Evolutionary conservation across 805 yeast species (phyloP), one percentile per base, ranked within the genome.

Genomic region (Pichia deserticola): DNA sequence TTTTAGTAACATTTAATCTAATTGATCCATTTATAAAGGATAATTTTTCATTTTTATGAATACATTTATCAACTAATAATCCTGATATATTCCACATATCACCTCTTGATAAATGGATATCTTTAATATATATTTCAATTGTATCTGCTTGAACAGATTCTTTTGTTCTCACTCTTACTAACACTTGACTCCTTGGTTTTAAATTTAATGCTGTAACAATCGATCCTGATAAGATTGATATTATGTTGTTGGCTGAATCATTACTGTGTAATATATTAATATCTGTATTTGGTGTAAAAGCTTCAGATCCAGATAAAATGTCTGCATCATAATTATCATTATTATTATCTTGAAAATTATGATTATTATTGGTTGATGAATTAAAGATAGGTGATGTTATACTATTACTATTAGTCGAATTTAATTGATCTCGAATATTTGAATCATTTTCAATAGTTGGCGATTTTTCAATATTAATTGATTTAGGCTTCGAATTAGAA

Each of bases 1-100:
- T 76, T 36, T 78, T 76, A 47, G 80, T 78, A 2, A 89, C 81
- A 0, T 75, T 68, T 0, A 86, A 82, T 42, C 93, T 71, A 5
- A 90, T 74, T 0, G 82, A 67, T 42, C 69, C 72, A 36, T 78
- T 78, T 29, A 86, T 62, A 54, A 84, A 87, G 0, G 79, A 66
- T 0, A 90, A 60, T 47, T 81, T 73, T 62, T 89, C 90, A 7
- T 81, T 77, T 9, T 73, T 71, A 59, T 85, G 81, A 2, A 87
- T 75, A 63, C 96, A 87, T 7, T 77, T 68, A 9, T 79, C 79
- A 0, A 75, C 74, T 48, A 92, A 55, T 20, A 73, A 60, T 1
- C 86, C 73, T 0, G 95, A 79, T 12, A 92, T 68, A 29, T 77
- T 73, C 96, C 98, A 93, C 89, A 90, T 92, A 58, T 89, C 93